Percentiles rank a stretch among this genome's conserved stretches.
phyloP scores from a whole-genome alignment of 345 rosid genomes.

The Brassica juncea region DNA sequence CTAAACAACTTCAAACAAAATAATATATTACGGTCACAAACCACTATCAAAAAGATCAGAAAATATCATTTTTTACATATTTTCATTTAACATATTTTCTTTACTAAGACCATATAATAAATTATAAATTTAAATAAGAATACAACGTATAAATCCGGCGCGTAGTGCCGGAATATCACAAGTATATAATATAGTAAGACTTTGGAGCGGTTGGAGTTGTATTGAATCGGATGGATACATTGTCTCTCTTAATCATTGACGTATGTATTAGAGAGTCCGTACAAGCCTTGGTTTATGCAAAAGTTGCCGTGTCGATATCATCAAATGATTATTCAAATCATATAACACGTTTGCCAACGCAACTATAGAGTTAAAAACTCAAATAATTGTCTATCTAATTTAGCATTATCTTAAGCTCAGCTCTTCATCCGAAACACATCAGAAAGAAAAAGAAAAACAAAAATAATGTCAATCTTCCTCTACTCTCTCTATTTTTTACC shows the following conservation, averaged over 20 bases:
- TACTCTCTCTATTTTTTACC: constrained; percentile 9
- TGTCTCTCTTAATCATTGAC: not conserved
- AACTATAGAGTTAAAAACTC: not conserved
- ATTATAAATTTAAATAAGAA: too few species aligned
- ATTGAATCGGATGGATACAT: not conserved
- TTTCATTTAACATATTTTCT: too few species aligned
- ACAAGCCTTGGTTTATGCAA: not conserved
- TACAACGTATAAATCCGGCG: too few species aligned
- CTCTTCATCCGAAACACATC: not conserved
- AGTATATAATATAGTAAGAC: not conserved
- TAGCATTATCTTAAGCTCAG: not conserved
- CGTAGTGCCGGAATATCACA: too few species aligned
- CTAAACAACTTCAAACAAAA: too few species aligned
- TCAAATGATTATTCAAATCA: not conserved
- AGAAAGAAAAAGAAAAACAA: not conserved
- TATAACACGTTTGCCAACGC: not conserved
- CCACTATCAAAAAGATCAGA: too few species aligned
- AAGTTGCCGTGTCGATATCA: not conserved
- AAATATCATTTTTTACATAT: too few species aligned
- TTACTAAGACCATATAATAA: too few species aligned
- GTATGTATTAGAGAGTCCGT: not conserved
- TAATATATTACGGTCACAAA: too few species aligned
- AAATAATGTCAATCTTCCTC: constrained; percentile 26
- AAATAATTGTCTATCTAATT: not conserved
- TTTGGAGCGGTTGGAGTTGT: not conserved